phyloP scores from a whole-genome alignment of 2,329 filamentous ascomycete genomes.

The Diaporthe nobilis region DNA sequence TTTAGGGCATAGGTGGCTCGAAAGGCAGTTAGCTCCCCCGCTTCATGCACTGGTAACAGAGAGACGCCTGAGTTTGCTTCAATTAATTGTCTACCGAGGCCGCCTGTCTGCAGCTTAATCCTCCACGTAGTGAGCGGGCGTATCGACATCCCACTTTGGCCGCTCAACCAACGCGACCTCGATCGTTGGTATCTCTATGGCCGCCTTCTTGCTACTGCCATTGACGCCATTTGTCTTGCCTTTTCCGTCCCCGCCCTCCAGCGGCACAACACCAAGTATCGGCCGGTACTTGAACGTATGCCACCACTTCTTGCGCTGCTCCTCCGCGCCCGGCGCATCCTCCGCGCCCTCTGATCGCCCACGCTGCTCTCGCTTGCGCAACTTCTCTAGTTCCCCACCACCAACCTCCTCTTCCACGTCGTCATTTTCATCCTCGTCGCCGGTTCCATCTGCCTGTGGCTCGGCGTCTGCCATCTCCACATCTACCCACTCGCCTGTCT shows the following conservation, averaged over 20 bases:
- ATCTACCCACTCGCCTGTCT: constrained; percentile 55
- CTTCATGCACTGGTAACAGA: too few relatives aligned
- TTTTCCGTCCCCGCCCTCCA: constrained; percentile 52
- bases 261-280: constrained; percentile 80
- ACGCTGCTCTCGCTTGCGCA: constrained; percentile 55
- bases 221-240: constrained; percentile 45
- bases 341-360: constrained; percentile 54
- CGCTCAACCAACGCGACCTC: constrained; percentile 93
- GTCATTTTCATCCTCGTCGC: constrained; percentile 57
- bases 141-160: constrained; percentile 84
- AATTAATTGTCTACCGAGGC: too few relatives aligned
- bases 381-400: constrained; percentile 48
- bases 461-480: constrained; percentile 52
- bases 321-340: constrained; percentile 44
- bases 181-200: constrained; percentile 52
- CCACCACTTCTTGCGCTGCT: constrained; percentile 69
- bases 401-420: constrained; percentile 56
- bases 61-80: too few relatives aligned
- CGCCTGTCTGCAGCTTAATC: neutral
- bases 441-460: constrained; percentile 46
- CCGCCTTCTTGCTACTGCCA: constrained; percentile 37
- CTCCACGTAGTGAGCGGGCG: neutral
- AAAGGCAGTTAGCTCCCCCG: too few relatives aligned
- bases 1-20: too few relatives aligned
- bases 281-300: constrained; percentile 93